A percentile compares a stretch with the other conserved stretches of the same genome.
Conservation (phyloP, 2,329 filamentous ascomycete species). For the Hypoxylon sp. region DNA sequence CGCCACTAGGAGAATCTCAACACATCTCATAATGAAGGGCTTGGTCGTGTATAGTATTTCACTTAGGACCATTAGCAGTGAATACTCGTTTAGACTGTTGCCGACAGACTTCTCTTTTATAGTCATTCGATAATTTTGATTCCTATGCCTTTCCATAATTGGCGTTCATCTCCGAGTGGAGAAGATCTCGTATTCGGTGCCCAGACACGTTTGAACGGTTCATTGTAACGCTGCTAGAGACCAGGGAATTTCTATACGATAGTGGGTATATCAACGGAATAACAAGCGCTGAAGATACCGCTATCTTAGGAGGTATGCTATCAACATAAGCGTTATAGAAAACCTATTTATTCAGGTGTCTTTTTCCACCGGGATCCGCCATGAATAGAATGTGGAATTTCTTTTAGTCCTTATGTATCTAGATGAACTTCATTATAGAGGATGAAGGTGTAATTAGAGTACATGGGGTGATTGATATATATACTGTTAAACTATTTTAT, state of each 20-base stretch:
- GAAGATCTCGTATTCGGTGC: slow-evolving; percentile 37
- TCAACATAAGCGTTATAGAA: neutral
- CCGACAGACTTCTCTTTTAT: neutral
- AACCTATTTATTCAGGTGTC: neutral
- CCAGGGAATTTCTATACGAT: neutral
- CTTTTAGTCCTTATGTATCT: no score
- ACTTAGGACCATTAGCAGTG: neutral
- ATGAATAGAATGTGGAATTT: no score
- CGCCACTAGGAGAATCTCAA: slow-evolving; percentile 12
- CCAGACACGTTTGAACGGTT: slow-evolving; percentile 11
- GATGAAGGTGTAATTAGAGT: no score
- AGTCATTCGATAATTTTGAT: neutral
- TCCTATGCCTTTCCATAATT: slow-evolving; percentile 12
- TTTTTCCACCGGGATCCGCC: no score
- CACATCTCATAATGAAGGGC: slow-evolving; percentile 23
- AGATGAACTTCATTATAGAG: no score
- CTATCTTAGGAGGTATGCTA: neutral
- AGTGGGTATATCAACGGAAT: neutral
- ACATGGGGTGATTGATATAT: no score
- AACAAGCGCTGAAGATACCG: neutral
- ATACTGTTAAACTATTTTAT: neutral
- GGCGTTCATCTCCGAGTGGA: slow-evolving; percentile 33
- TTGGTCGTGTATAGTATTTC: neutral
- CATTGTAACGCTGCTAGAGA: slow-evolving; percentile 29
- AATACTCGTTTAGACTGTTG: neutral